These are phyloP conservation scores for Amaranthus hypochondriacus DNA, from an alignment of 148 eudicot genomes.

Conservation along the genomic window DNA sequence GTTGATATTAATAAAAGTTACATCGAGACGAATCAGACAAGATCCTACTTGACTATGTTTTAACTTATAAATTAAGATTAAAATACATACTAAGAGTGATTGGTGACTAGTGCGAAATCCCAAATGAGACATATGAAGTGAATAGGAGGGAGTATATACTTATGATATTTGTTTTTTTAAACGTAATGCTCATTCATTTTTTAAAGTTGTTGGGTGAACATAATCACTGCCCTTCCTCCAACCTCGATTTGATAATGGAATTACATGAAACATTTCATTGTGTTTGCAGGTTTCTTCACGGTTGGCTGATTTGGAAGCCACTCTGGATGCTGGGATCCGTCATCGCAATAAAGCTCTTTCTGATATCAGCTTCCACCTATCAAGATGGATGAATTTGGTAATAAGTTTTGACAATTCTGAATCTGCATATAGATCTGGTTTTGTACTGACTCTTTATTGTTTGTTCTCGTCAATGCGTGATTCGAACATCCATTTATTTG, in stretches of 20 bases:
- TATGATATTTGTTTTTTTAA: neutral
- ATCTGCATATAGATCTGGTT: conserved; percentile 6
- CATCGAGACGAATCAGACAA: too few relatives aligned
- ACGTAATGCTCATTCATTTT: neutral
- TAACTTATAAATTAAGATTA: too few relatives aligned
- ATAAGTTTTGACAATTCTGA: conserved; percentile 7
- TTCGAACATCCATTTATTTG: neutral
- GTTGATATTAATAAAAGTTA: too few relatives aligned
- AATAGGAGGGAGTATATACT: too few relatives aligned
- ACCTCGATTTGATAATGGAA: neutral
- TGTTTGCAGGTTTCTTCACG: conserved; percentile 80
- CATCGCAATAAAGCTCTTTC: conserved; percentile 76
- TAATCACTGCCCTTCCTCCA: neutral
- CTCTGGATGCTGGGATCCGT: conserved; percentile 87
- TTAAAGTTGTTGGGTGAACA: conserved; percentile 1
- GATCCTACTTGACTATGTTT: too few relatives aligned
- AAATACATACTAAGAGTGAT: too few relatives aligned
- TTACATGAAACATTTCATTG: neutral
- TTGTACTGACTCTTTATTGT: conserved; percentile 7
- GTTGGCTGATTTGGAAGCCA: conserved; percentile 86
- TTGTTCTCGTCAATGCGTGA: neutral
- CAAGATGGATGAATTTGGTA: conserved; percentile 89
- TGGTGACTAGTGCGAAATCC: too few relatives aligned
- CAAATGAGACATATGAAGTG: too few relatives aligned
- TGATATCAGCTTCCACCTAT: conserved; percentile 65